phyloP scores from a whole-genome alignment of 176 grass and related monocot genomes.

The Oryza coarctata region DNA sequence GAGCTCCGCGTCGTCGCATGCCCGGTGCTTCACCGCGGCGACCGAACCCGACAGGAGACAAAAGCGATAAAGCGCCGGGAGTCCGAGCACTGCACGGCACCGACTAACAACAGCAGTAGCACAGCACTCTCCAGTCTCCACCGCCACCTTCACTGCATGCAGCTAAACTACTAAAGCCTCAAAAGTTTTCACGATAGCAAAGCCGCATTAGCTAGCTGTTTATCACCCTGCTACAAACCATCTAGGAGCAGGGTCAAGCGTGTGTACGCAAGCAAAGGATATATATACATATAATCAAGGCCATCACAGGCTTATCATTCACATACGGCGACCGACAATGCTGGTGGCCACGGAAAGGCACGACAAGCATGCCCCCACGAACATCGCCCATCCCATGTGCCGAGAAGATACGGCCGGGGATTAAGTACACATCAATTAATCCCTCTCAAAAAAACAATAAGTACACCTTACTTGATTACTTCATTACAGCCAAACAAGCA shows the following conservation, averaged over 20 bases:
- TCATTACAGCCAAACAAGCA: constrained; percentile 4
- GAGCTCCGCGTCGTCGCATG: too few species aligned
- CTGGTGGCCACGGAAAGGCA: constrained; percentile 24
- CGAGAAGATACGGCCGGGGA: background rate
- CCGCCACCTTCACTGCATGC: background rate
- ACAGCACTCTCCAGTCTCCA: background rate
- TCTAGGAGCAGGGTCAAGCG: too few species aligned
- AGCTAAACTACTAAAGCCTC: background rate
- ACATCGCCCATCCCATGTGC: constrained; percentile 40
- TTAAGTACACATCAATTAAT: background rate
- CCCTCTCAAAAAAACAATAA: background rate
- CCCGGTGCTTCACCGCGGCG: background rate
- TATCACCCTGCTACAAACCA: background rate
- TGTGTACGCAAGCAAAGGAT: background rate
- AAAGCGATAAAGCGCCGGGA: background rate
- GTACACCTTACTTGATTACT: background rate
- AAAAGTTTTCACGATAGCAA: background rate
- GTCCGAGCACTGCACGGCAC: background rate
- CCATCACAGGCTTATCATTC: background rate
- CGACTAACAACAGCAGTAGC: background rate
- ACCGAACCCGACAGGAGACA: background rate
- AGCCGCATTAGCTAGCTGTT: background rate
- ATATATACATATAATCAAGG: constrained; percentile 14
- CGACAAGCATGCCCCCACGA: background rate
- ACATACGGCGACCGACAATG: constrained; percentile 22